Conservation (phyloP, 2,329 filamentous ascomycete genomes). For the Parafenestella ontariensis region DNA sequence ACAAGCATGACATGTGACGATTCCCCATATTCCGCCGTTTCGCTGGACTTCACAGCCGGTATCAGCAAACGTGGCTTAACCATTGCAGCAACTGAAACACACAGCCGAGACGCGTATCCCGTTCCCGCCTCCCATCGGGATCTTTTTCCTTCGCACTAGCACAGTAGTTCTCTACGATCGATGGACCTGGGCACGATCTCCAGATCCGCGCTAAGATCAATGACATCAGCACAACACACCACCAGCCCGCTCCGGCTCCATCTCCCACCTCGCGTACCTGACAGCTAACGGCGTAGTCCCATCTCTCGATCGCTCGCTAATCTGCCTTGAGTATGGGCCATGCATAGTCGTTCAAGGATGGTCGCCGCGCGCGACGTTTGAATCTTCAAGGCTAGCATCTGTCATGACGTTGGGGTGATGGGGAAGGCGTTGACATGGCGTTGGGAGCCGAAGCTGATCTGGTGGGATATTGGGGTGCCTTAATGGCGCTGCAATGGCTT, state of each 20-base stretch:
- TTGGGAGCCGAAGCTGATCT: neutral
- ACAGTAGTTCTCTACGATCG: neutral
- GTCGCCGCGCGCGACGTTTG: neutral
- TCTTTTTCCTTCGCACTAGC: neutral
- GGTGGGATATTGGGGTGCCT: neutral
- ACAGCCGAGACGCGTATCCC: neutral
- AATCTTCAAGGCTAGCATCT: neutral
- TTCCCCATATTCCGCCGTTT: neutral
- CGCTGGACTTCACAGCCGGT: neutral
- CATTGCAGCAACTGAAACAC: neutral
- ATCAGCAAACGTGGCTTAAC: neutral
- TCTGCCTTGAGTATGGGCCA: neutral
- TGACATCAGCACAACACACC: conserved; percentile 5
- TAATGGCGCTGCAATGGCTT: neutral
- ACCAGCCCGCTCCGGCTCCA: conserved; percentile 3
- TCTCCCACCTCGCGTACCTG: conserved; percentile 9
- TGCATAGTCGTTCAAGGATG: neutral
- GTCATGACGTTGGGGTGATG: neutral
- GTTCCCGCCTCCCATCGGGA: neutral
- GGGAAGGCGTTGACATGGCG: neutral
- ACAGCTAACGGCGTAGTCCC: neutral
- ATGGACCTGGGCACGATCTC: neutral
- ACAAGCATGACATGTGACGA: neutral
- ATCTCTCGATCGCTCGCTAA: neutral
- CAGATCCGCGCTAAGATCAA: conserved; percentile 12